Conservation (phyloP, 768 basidiomycete species). For the Boletus coccyginus region DNA sequence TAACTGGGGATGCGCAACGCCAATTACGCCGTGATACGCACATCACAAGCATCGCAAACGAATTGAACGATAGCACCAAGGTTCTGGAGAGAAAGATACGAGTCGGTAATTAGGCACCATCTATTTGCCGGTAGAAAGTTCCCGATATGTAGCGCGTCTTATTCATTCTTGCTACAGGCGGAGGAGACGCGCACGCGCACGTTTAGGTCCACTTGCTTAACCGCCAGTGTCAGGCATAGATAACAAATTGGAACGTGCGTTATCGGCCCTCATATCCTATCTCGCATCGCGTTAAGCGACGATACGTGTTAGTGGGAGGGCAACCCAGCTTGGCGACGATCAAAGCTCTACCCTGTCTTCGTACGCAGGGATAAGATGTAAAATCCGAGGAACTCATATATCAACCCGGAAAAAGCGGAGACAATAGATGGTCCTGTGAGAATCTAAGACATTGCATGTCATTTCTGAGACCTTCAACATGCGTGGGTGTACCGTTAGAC, state of each 20-base stretch:
- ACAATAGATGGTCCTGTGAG: neutral
- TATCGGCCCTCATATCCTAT: neutral
- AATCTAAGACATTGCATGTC: neutral
- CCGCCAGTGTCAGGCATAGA: neutral
- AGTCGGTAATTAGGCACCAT: too few relatives aligned
- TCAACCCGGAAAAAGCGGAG: neutral
- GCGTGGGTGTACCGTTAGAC: neutral
- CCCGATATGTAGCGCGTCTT: too few relatives aligned
- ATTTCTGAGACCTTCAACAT: neutral
- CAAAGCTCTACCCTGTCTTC: neutral
- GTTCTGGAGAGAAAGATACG: neutral
- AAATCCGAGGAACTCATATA: neutral
- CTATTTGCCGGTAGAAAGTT: too few relatives aligned
- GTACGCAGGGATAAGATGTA: neutral
- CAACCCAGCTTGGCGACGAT: conserved; percentile 1
- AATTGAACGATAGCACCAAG: neutral
- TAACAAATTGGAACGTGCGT: neutral
- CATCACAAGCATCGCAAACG: neutral
- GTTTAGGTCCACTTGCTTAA: neutral
- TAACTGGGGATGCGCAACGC: too few relatives aligned
- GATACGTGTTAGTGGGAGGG: neutral
- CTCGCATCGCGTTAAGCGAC: conserved; percentile 4
- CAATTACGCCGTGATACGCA: too few relatives aligned
- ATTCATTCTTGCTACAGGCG: too few relatives aligned
- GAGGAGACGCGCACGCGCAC: neutral